Evolutionary conservation across 176 grass and related monocot genomes (phyloP), one percentile per base, ranked within the genome.

Genomic region (Neostapfia colusana): DNA sequence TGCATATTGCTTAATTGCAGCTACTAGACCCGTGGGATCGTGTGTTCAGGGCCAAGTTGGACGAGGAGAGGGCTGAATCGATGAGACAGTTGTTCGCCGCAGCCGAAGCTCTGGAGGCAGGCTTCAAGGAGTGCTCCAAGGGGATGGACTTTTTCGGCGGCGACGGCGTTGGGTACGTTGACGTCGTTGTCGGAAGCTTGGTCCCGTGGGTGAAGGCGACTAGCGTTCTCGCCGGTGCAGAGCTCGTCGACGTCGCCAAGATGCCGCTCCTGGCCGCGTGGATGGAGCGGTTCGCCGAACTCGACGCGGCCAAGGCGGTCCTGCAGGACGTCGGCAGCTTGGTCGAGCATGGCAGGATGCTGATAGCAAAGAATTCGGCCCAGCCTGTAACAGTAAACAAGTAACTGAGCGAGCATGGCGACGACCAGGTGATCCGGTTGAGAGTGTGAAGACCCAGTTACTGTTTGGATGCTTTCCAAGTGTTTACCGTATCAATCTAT

Each of bases 121-220:
- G 50, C 0, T 55, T 87, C 0, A n/a, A 37, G 18, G 78, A 85
- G 12, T 85, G 80, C 84, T 80, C 51, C 16, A 79, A 66, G 40
- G 70, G 63, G 15, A 74, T 62, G 16, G 23, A 41, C 5, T 89
- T 83, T 67, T 95, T 95, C 24, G 69, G 83, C 18, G 92, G 89
- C 1, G 81, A 85, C 2, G 12, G 3, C 7, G 71, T 92, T 0
- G 92, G 86, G 7, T 96, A 83, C 63, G 24, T 92, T 6, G 92
- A 92, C 18, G 31, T 92, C 14, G 38, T 53, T 21, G 50, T 92
- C 0, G 92, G 77, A 2, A 20, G 84, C 27, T 59, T 37, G 8
- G 46, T 23, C 36, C 39, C 75, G 14, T 56, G 63, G 13, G 46
- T 63, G 58, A 62, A 45, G 45, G 53, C 59, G 0, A 28, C 24